Conservation (phyloP, 2,329 filamentous ascomycete species). For the Colletotrichum camelliae region DNA sequence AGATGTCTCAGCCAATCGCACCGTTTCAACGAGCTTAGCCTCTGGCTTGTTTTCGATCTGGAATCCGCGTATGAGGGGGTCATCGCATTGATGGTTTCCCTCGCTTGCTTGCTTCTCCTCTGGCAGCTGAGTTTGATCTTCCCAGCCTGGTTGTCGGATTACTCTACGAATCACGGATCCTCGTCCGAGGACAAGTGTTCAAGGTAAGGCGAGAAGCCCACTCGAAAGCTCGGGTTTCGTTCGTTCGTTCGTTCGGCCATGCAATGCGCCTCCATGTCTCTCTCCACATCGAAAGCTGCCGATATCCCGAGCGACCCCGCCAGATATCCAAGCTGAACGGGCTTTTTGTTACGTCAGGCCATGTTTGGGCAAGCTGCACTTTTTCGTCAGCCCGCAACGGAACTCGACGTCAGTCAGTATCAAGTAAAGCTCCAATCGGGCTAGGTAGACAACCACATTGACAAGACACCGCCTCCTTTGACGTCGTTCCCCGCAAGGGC, state of each 20-base stretch:
- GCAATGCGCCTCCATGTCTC: neutral
- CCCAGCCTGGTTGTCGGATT: neutral
- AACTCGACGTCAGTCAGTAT: neutral
- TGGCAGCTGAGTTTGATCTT: neutral
- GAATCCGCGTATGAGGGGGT: neutral
- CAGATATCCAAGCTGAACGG: neutral
- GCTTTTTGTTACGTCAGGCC: slow-evolving; percentile 1
- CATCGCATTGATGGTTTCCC: neutral
- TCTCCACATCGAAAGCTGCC: neutral
- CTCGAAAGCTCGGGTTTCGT: neutral
- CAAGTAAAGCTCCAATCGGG: neutral
- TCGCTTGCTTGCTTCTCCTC: neutral
- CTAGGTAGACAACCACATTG: neutral
- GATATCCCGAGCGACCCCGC: slow-evolving; percentile 9
- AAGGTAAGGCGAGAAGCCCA: neutral
- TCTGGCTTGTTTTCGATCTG: neutral
- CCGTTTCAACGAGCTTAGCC: neutral
- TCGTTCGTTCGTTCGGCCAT: neutral
- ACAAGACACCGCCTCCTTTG: neutral
- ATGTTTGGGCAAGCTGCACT: neutral
- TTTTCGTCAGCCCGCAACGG: neutral
- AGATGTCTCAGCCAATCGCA: neutral
- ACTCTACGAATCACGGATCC: neutral
- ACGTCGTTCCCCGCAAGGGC: neutral
- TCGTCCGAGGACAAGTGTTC: neutral